These are phyloP conservation scores for Epithemia pelagica DNA, from an alignment of 108 stramenopile genomes.

Conservation along the genomic window DNA sequence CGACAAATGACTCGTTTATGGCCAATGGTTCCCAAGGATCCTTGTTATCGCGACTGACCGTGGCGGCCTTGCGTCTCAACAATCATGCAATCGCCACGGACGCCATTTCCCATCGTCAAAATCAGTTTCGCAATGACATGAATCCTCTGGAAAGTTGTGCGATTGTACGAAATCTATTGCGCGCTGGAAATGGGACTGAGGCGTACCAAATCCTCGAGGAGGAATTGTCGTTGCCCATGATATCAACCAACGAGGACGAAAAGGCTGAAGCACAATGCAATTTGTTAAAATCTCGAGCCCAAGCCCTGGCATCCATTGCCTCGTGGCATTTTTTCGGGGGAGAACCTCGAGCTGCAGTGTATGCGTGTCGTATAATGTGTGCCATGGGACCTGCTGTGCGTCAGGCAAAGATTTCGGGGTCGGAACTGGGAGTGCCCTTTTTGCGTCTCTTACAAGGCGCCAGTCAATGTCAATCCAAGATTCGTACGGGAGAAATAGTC, in stretches of 20 bases:
- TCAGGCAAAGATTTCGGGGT: conserved; percentile 33
- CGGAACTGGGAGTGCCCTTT: conserved; percentile 63
- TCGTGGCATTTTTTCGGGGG: conserved; percentile 74
- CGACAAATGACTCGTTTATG: conserved; percentile 48
- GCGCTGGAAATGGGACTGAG: conserved; percentile 56
- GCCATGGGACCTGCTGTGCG: conserved; percentile 55
- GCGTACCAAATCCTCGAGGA: conserved; percentile 65
- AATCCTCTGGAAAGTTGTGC: conserved; percentile 73
- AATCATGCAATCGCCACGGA: conserved; percentile 52
- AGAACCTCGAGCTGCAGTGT: conserved; percentile 48
- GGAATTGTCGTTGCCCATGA: conserved; percentile 56
- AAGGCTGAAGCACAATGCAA: not conserved
- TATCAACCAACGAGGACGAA: not conserved
- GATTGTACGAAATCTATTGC: conserved; percentile 61
- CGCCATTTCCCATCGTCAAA: conserved; percentile 55
- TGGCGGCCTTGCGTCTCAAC: conserved; percentile 65
- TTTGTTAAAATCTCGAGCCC: conserved; percentile 52
- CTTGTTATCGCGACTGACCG: conserved; percentile 70
- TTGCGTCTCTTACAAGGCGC: conserved; percentile 70
- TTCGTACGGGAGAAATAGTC: conserved; percentile 38
- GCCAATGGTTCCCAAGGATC: conserved; percentile 76
- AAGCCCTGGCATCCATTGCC: conserved; percentile 62
- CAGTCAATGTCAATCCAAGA: conserved; percentile 58
- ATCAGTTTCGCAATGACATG: conserved; percentile 47
- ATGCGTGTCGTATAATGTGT: conserved; percentile 48